These are phyloP conservation scores for Oryza australiensis DNA, from an alignment of 176 grass and related monocot genomes.

Conservation along the genomic window DNA sequence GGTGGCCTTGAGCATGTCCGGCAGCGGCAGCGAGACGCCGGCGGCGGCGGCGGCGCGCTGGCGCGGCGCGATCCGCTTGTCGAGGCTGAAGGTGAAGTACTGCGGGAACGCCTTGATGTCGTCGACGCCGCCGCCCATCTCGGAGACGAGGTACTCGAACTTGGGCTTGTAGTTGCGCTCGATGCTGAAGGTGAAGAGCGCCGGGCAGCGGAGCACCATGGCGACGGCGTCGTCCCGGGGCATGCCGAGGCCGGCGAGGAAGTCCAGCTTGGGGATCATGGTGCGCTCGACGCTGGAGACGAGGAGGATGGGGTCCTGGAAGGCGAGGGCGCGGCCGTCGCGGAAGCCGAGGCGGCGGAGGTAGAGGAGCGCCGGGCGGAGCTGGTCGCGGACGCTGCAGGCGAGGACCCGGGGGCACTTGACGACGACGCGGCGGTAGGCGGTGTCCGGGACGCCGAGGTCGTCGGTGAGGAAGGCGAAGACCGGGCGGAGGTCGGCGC, in stretches of 20 bases:
- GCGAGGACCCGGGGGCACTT: conserved; percentile 68
- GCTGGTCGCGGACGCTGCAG: conserved; percentile 71
- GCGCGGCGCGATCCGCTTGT: conserved; percentile 66
- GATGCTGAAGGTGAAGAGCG: conserved; percentile 71
- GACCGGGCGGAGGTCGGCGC: conserved; percentile 51
- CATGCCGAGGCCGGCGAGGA: conserved; percentile 48
- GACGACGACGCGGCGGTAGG: conserved; percentile 44
- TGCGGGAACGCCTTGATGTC: conserved; percentile 85
- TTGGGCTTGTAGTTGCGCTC: conserved; percentile 68
- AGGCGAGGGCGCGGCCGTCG: conserved; percentile 39
- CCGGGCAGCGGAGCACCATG: conserved; percentile 57
- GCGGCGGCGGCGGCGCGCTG: conserved; percentile 45
- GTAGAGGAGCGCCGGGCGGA: conserved; percentile 61
- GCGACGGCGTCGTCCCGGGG: conserved; percentile 41
- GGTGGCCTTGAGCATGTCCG: conserved; percentile 63
- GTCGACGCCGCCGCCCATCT: conserved; percentile 58
- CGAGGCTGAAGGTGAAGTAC: conserved; percentile 76
- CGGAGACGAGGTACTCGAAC: conserved; percentile 56
- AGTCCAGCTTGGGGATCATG: conserved; percentile 60
- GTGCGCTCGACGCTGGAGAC: conserved; percentile 71
- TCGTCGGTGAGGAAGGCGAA: conserved; percentile 71
- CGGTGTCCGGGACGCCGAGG: conserved; percentile 44
- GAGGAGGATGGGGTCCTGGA: conserved; percentile 66
- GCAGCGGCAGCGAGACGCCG: conserved; percentile 53
- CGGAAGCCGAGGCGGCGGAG: conserved; percentile 68